A percentile compares a stretch with the other conserved stretches of the same genome.
phyloP scores from a whole-genome alignment of 495 filamentous ascomycete genomes.

The Paragyromitra xinjiangensis region DNA sequence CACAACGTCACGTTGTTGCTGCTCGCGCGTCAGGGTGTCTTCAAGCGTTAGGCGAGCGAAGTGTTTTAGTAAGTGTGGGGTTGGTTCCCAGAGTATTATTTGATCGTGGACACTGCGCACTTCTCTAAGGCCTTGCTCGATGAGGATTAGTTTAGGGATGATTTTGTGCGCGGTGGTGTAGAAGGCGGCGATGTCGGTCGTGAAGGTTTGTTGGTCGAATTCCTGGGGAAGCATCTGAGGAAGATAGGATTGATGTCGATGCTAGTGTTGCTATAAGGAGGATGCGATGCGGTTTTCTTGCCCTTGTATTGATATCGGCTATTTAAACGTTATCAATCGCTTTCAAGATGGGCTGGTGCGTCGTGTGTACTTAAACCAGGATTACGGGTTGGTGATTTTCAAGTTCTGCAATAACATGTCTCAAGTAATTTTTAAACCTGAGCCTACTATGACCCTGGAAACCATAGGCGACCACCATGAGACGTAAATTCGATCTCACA shows the following conservation, averaged over 20 bases:
- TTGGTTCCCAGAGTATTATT: background rate
- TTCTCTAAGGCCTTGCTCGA: background rate
- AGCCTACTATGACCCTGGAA: no score
- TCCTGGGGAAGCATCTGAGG: background rate
- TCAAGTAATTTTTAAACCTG: no score
- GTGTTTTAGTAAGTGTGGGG: background rate
- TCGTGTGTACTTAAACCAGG: no score
- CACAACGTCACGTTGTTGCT: background rate
- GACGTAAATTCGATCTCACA: no score
- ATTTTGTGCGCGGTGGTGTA: background rate
- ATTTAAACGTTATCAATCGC: no score
- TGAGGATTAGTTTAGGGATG: background rate
- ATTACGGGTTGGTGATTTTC: no score
- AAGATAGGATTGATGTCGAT: background rate
- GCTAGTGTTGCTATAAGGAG: no score
- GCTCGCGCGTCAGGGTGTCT: background rate
- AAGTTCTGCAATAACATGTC: no score
- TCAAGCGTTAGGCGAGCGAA: background rate
- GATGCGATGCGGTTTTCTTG: no score
- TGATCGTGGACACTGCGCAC: background rate
- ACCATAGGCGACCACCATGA: no score
- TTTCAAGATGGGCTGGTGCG: no score
- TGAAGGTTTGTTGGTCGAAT: background rate
- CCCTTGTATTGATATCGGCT: no score
- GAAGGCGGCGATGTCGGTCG: background rate